phyloP scores from a whole-genome alignment of 163 green algal species.

The Volvox carteri region DNA sequence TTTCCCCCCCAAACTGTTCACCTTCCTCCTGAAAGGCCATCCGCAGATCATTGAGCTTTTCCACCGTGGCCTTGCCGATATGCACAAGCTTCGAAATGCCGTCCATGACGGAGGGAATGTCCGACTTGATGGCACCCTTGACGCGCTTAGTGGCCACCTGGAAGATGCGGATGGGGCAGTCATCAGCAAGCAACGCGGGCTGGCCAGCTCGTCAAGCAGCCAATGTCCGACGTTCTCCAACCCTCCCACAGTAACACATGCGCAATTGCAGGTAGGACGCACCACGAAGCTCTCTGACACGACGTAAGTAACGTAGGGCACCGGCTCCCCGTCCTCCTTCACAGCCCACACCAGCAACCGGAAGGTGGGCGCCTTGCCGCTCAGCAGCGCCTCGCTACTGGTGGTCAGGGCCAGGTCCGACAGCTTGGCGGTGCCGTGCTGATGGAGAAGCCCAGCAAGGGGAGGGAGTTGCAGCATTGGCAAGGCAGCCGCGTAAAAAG shows the following conservation, averaged over 20 bases:
- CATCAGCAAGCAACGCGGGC: too few species aligned
- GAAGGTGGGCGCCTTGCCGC: conserved; percentile 79
- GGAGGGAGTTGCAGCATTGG: too few species aligned
- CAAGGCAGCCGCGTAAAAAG: too few species aligned
- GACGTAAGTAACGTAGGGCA: conserved; percentile 74
- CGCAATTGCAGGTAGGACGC: too few species aligned
- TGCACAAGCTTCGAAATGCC: conserved; percentile 84
- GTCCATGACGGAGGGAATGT: conserved; percentile 84
- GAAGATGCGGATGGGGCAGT: too few species aligned
- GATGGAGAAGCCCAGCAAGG: background rate
- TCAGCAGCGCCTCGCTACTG: conserved; percentile 74
- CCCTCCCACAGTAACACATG: too few species aligned
- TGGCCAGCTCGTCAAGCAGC: too few species aligned
- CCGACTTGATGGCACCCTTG: conserved; percentile 84
- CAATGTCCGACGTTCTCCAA: too few species aligned
- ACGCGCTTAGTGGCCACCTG: conserved; percentile 89
- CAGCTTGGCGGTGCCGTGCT: conserved; percentile 67
- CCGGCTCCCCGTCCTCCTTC: conserved; percentile 61
- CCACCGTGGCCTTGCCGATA: conserved; percentile 80
- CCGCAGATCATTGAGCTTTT: conserved; percentile 84
- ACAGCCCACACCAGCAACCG: conserved; percentile 77
- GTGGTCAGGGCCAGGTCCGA: conserved; percentile 76
- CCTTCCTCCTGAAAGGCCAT: conserved; percentile 63
- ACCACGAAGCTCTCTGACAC: conserved; percentile 78
- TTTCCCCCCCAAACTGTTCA: too few species aligned